phyloP scores from a whole-genome alignment of 345 rosid species.

The Sisymbrium irio region DNA sequence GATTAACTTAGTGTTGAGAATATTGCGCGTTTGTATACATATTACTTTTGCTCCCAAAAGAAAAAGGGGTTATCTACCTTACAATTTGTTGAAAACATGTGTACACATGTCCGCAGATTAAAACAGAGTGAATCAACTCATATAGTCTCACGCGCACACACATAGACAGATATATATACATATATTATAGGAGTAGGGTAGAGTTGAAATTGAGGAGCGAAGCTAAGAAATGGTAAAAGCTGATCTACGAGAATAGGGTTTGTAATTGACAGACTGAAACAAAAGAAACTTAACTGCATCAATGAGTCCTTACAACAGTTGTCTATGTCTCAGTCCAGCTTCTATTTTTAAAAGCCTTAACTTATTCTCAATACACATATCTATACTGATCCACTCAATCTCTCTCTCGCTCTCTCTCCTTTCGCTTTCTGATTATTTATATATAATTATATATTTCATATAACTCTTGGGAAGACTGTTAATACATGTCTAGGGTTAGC shows the following conservation, averaged over 20 bases:
- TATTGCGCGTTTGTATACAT: not conserved
- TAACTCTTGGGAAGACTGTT: slow-evolving; percentile 19
- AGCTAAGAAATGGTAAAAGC: slow-evolving; percentile 32
- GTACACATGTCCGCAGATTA: not conserved
- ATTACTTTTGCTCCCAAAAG: not conserved
- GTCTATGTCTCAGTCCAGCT: slow-evolving; percentile 31
- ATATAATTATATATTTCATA: not conserved
- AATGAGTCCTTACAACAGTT: slow-evolving; percentile 35
- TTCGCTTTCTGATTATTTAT: slow-evolving; percentile 12
- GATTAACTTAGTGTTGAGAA: not conserved
- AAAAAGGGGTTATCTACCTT: not conserved
- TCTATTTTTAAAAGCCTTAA: not conserved
- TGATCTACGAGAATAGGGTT: slow-evolving; percentile 28
- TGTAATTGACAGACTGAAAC: slow-evolving; percentile 29
- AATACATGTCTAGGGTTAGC: slow-evolving; percentile 27
- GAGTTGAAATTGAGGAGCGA: slow-evolving; percentile 38
- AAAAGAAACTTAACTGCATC: slow-evolving; percentile 38
- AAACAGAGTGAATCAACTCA: not conserved
- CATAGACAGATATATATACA: not conserved
- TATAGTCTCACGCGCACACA: not conserved
- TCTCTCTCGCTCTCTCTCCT: slow-evolving; percentile 19
- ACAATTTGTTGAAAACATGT: not conserved
- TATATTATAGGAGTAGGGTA: slow-evolving; percentile 16
- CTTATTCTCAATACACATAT: slow-evolving; percentile 33
- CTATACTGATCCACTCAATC: slow-evolving; percentile 27